Percentiles rank a stretch among this genome's conserved stretches.
phyloP scores from a whole-genome alignment of 2,329 filamentous ascomycete species.

The Didymella pinodella region DNA sequence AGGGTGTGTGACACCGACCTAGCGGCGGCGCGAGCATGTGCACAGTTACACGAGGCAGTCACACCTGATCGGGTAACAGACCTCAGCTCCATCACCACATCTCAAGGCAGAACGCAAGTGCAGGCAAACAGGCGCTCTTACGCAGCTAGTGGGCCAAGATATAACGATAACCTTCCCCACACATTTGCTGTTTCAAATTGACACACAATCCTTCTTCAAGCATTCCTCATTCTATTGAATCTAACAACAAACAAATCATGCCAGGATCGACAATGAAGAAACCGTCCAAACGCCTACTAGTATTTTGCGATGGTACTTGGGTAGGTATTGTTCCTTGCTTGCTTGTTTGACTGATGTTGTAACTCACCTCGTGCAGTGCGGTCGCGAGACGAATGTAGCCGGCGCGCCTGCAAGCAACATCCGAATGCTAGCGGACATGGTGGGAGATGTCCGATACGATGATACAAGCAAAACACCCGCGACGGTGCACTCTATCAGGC shows the following conservation, averaged over 20 bases:
- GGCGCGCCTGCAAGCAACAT: conserved; percentile 45
- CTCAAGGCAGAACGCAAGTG: conserved; percentile 15
- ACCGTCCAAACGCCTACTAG: conserved; percentile 37
- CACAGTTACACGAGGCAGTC: conserved; percentile 22
- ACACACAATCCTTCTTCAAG: neutral
- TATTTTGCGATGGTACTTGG: conserved; percentile 51
- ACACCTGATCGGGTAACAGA: conserved; percentile 27
- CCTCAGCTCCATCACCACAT: conserved; percentile 8
- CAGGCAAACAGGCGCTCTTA: neutral
- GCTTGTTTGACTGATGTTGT: neutral
- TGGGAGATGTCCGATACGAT: conserved; percentile 35
- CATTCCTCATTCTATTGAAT: neutral
- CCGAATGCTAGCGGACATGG: conserved; percentile 41
- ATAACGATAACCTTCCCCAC: neutral
- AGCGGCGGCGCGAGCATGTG: conserved; percentile 15
- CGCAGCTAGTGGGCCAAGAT: neutral
- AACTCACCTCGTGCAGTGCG: conserved; percentile 21
- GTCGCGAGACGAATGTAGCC: conserved; percentile 42
- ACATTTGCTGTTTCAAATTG: neutral
- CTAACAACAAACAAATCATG: conserved; percentile 18
- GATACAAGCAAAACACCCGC: conserved; percentile 24
- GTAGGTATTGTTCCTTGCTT: conserved; percentile 11
- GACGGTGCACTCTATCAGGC: conserved; percentile 34
- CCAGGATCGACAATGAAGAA: conserved; percentile 12
- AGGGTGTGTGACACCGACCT: conserved; percentile 21